These are phyloP conservation scores for Scleroderma bovista DNA, from an alignment of 768 basidiomycete genomes.

Conservation along the genomic window DNA sequence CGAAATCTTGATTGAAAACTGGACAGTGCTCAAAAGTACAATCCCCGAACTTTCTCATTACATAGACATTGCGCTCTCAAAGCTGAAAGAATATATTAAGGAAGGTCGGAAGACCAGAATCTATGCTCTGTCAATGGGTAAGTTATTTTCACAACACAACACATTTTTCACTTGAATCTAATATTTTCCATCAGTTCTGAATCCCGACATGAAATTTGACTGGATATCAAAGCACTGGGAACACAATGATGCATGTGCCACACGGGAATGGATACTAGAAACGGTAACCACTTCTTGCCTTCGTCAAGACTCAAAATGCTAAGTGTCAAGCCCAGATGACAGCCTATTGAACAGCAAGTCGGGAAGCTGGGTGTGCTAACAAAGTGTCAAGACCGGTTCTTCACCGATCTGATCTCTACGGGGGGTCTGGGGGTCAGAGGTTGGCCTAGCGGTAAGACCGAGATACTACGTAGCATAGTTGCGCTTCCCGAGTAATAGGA, in stretches of 20 bases:
- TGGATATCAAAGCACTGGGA: slow-evolving; percentile 4
- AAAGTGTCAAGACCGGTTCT: no score
- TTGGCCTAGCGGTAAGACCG: no score
- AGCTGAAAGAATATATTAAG: slow-evolving; percentile 28
- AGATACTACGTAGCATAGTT: no score
- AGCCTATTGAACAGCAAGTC: not conserved
- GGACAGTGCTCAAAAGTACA: slow-evolving; percentile 3
- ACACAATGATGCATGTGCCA: not conserved
- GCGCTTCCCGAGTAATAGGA: no score
- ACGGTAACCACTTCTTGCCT: not conserved
- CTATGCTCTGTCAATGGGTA: slow-evolving; percentile 9
- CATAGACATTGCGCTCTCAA: slow-evolving; percentile 24
- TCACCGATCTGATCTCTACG: no score
- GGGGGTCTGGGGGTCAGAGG: no score
- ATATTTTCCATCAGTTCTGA: slow-evolving; percentile 6
- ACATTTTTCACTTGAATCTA: no score
- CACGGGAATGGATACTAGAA: not conserved
- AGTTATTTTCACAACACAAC: not conserved
- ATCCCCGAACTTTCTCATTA: slow-evolving; percentile 21
- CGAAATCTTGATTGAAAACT: slow-evolving; percentile 23
- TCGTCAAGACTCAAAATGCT: not conserved
- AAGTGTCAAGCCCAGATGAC: not conserved
- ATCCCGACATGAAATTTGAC: slow-evolving; percentile 11
- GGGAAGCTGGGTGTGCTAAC: not conserved
- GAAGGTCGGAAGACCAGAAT: slow-evolving; percentile 5